Evolutionary conservation across 805 yeast genomes (phyloP), one percentile per base, ranked within the genome.

Genomic region (Starmerella floris): DNA sequence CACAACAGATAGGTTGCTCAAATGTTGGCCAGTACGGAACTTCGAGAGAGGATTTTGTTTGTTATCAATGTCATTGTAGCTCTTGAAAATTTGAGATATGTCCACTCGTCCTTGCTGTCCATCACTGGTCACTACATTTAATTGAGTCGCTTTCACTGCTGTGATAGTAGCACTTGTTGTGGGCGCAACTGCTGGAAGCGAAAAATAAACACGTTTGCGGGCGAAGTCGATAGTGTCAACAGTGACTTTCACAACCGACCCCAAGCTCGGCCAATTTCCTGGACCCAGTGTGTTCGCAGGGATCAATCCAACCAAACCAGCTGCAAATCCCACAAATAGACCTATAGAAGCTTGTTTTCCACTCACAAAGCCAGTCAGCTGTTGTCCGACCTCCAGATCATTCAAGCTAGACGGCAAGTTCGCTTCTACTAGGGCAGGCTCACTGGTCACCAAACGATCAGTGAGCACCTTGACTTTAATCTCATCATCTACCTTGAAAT

Each of bases 31-130:
- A 41, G 64, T 67, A 41, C 70, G 65, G 65, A 77, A 82, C 31
- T 65, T 62, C 1, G 70, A 56, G 35, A 83, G 65, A 26, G 94
- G 93, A 34, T 69, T 64, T 45, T 64, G 67, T 19, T 60, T 59
- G 55, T 83, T 76, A 41, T 67, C 62, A 37, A 85, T 79, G 23
- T 74, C 78, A 2, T 64, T 60, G 46, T 65, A 60, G 0, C 59
- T 51, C 41, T 73, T 76, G 60, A 73, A 80, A 31, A 80, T 64
- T 60, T 84, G 81, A 16, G 85, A 72, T 16, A 79, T 67, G 53
- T 83, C 94, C 45, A 87, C 62, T 57, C 93, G 73, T 30, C 94
- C 96, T 53, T 74, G 80, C 56, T 80, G 77, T 46, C 79, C 91
- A 41, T 91, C 85, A 8, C 23, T 28, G 36, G 85, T 65, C 39